Base-by-base conservation (phyloP, 192 early-diverging fungal species). In the Bifiguratus adelaidae region DNA sequence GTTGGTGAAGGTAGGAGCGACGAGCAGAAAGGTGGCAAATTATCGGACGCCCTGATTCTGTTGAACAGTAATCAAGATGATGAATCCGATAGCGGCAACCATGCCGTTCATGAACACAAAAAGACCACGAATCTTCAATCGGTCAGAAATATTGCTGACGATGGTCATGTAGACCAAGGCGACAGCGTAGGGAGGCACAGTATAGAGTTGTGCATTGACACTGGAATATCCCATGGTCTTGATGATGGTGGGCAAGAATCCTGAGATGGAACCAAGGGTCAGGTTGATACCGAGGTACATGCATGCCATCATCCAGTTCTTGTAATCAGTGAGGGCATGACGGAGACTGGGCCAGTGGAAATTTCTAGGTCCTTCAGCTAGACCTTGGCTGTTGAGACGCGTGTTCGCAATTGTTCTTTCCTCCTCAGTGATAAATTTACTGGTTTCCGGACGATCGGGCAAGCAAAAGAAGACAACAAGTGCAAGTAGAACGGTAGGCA, bases 111-210 rank as follows among this genome's bases (percentile, higher is more conserved):
- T 19, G 21, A 38, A 38, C 21, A 38, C 36, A 38, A 38, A 38
- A 45, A 55, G 59, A 4, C 68, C 72, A 20, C 68, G 72, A 30
- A 44, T 46, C 51, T 56, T 52, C 2, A 53, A 53, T 41, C 72
- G 68, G 34, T 74, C 72, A 27, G 72, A 74, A 53, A 53, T 53
- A 56, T 56, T 62, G 44, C 56, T 53, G 33, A 70, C 19, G n/a
- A 44, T 41, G 47, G 71, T 47, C 26, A 67, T 56, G 7, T 48
- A 55, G 30, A 61, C 52, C 11, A 64, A 32, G 7, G 65, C 65
- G 25, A 68, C 62, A 0, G 65, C 62, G n/a, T 76, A 72, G 8
- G 63, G 65, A 12, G 73, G 73, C 12, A 68, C 73, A 0, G 73
- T 67, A 60, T 72, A 60, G 21, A 72, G 56, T 50, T 76, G 73